Base-by-base conservation (phyloP, 805 yeast species). In the Candida peoriensis region DNA sequence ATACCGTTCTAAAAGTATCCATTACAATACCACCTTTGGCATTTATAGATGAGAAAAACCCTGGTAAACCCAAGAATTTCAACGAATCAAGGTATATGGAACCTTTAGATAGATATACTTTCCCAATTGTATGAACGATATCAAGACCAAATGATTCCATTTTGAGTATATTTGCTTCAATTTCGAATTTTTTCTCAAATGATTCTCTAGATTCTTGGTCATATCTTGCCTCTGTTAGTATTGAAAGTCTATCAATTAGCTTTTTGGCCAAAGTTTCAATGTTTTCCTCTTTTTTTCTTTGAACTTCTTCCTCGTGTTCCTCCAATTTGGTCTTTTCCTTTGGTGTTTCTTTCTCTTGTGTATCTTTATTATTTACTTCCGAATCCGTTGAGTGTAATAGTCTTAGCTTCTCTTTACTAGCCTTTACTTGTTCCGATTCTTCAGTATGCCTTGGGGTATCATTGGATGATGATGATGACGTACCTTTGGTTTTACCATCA, bases 91-190 rank as follows among this genome's bases (percentile, higher is more conserved):
- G 57, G 42, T 72, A 80, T 14, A 81, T 73, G 38, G 71, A 70
- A 19, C 78, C 81, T 53, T 82, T 81, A 48, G 79, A 70, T 41
- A 68, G 63, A 53, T 84, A 84, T 3, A 80, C 74, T 34, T 74
- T 69, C 17, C 93, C 94, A 36, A 84, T 72, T 0, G 85, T 72
- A 47, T 84, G 93, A 31, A 85, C 68, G 23, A 84, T 81, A 51
- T 84, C 88, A 21, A 82, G 59, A n/a, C 94, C 94, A 59, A 84
- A 84, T 16, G 90, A 81, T 57, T 84, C 93, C 76, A 81, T 74
- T 48, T 82, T 83, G 44, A 84, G 65, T 20, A 78, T 66, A 53
- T 89, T 93, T 12, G 95, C 95, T 58, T 93, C 97, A 50, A 80
- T 77, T 42, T 68, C 70, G 46, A 84, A 70, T 55, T 83, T 81